A percentile compares a stretch with the other conserved stretches of the same genome.
Evolutionary conservation across 306 rosid genomes (phyloP).

Genomic region (Lagenaria siceraria): DNA sequence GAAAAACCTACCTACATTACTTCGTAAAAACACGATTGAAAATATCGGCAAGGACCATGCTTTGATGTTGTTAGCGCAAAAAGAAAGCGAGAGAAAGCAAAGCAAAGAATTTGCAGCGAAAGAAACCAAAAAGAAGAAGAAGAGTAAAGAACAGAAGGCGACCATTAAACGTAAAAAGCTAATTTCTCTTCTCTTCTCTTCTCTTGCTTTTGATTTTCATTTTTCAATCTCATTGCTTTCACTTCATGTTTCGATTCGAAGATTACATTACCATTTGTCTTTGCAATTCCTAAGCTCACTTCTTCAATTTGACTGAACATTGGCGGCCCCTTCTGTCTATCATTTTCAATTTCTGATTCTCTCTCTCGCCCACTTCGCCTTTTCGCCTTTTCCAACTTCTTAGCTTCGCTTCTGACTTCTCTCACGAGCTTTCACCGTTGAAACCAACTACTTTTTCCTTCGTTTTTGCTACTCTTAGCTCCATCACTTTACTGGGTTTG

Average conservation of each 20-base stretch:
- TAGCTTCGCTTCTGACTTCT: neutral
- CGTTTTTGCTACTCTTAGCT: neutral
- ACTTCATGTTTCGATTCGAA: neutral
- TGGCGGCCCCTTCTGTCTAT: neutral
- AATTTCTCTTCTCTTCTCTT: neutral
- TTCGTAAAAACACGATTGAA: neutral
- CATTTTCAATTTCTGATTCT: neutral
- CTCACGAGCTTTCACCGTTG: conserved; percentile 26
- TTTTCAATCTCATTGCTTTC: neutral
- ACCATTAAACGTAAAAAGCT: neutral
- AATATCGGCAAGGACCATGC: neutral
- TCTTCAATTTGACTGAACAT: neutral
- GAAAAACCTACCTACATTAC: neutral
- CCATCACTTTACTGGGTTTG: neutral
- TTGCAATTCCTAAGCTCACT: neutral
- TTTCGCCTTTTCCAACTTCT: neutral
- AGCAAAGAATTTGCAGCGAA: neutral
- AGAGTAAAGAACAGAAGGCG: neutral
- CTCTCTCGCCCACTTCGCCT: too few relatives aligned
- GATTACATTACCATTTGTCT: neutral
- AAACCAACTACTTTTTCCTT: conserved; percentile 10
- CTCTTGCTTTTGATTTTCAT: neutral
- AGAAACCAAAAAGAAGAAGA: neutral
- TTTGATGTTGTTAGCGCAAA: neutral
- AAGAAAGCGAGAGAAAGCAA: neutral